A percentile compares a stretch with the other conserved stretches of the same genome.
phyloP scores from a whole-genome alignment of 768 basidiomycete genomes.

The Galerina sulciceps region DNA sequence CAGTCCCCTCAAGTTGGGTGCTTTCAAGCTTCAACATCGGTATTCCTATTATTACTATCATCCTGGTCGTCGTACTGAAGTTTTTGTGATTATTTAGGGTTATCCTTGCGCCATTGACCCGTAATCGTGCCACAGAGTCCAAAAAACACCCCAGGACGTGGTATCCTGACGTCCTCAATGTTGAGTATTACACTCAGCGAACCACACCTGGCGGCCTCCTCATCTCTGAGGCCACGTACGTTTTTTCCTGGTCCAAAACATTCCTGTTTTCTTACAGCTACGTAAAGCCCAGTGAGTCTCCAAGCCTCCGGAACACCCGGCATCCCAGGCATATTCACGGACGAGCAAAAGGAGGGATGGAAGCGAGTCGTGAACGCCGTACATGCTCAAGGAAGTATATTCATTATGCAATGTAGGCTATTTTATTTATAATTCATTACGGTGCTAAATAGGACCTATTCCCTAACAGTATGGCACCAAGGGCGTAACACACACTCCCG shows the following conservation, averaged over 20 bases:
- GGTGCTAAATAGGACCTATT: background rate
- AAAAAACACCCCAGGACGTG: constrained; percentile 14
- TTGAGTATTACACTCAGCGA: constrained; percentile 15
- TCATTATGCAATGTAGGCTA: constrained; percentile 19
- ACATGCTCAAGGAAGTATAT: constrained; percentile 11
- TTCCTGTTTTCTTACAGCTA: background rate
- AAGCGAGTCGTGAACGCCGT: constrained; percentile 17
- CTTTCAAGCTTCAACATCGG: constrained; percentile 16
- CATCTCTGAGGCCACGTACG: constrained; percentile 20
- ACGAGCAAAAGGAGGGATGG: constrained; percentile 20
- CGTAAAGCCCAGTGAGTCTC: constrained; percentile 14
- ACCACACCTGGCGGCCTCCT: constrained; percentile 18
- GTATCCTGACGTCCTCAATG: constrained; percentile 17
- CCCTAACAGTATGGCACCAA: constrained; percentile 18
- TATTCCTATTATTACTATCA: background rate
- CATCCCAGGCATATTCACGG: constrained; percentile 21
- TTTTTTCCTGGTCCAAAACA: background rate
- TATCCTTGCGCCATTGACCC: constrained; percentile 19
- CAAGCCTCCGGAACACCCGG: constrained; percentile 17
- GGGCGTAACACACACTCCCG: constrained; percentile 20
- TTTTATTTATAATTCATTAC: background rate
- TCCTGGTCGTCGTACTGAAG: background rate
- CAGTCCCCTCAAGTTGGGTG: constrained; percentile 11
- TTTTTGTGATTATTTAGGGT: background rate
- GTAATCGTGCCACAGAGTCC: constrained; percentile 18